phyloP scores from a whole-genome alignment of 2,329 filamentous ascomycete species.

The Neofusicoccum laricinum region DNA sequence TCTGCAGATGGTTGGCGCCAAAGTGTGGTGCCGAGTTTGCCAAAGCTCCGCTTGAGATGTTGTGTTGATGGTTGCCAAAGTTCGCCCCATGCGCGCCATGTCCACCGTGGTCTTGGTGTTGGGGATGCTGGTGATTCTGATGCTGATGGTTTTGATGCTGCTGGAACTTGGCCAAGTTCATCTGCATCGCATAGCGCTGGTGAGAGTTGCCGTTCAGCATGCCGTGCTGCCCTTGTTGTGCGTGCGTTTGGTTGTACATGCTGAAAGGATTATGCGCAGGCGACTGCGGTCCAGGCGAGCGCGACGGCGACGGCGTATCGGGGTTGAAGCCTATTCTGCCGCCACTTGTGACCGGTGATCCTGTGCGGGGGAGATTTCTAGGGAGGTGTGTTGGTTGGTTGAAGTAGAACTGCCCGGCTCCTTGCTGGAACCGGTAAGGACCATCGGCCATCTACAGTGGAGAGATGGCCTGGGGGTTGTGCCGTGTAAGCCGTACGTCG shows the following conservation, averaged over 20 bases:
- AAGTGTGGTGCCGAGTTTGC: conserved; percentile 64
- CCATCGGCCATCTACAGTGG: conserved; percentile 66
- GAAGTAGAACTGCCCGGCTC: conserved; percentile 60
- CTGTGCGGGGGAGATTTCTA: conserved; percentile 45
- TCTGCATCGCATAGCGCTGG: conserved; percentile 51
- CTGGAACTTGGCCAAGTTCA: conserved; percentile 68
- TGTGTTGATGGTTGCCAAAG: conserved; percentile 60
- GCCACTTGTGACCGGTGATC: conserved; percentile 43
- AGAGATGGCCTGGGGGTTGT: conserved; percentile 16
- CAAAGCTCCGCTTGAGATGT: conserved; percentile 59
- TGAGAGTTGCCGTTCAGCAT: conserved; percentile 71
- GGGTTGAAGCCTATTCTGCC: conserved; percentile 44
- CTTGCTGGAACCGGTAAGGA: conserved; percentile 61
- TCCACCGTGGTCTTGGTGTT: conserved; percentile 54
- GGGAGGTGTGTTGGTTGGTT: conserved; percentile 46
- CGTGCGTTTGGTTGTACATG: conserved; percentile 69
- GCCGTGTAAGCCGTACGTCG: conserved; percentile 3
- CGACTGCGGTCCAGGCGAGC: conserved; percentile 54
- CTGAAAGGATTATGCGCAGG: conserved; percentile 46
- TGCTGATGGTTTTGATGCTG: conserved; percentile 56
- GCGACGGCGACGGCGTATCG: conserved; percentile 57
- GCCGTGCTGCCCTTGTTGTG: conserved; percentile 69
- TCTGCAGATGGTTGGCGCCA: conserved; percentile 57
- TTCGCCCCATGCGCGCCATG: conserved; percentile 48
- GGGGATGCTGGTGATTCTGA: conserved; percentile 57